phyloP scores from a whole-genome alignment of 371 early-diverging fungal genomes.

The Mucor ambiguus region DNA sequence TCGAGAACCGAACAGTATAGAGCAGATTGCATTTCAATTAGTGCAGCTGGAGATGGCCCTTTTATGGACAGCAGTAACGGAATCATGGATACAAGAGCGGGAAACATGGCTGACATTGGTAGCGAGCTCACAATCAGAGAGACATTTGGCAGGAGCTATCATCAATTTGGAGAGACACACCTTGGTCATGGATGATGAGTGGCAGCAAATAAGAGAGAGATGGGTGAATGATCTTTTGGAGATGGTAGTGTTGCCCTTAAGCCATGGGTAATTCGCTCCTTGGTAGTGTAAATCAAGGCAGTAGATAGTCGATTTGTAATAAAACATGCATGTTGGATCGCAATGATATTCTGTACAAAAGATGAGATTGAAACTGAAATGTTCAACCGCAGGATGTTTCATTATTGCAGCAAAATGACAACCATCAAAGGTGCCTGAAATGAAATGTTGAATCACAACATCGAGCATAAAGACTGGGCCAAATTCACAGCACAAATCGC shows the following conservation, averaged over 20 bases:
- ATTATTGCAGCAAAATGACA: too few species aligned
- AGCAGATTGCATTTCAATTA: constrained; percentile 48
- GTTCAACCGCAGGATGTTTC: too few species aligned
- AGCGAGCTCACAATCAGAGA: constrained; percentile 43
- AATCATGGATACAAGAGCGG: constrained; percentile 51
- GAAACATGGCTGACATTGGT: constrained; percentile 54
- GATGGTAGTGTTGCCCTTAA: constrained; percentile 46
- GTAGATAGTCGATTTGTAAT: too few species aligned
- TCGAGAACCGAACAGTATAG: constrained; percentile 40
- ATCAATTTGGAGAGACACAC: constrained; percentile 52
- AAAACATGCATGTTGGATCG: too few species aligned
- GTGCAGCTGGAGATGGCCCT: constrained; percentile 54
- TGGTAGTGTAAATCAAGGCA: too few species aligned
- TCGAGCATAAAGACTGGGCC: too few species aligned
- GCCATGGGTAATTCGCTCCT: constrained; percentile 26
- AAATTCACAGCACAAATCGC: too few species aligned
- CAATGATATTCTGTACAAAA: too few species aligned
- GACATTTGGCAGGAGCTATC: constrained; percentile 51
- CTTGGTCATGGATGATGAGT: constrained; percentile 44
- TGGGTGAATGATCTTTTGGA: constrained; percentile 51
- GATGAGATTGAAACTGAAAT: too few species aligned
- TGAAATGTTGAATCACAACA: too few species aligned
- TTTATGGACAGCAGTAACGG: constrained; percentile 51
- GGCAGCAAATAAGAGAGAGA: constrained; percentile 35
- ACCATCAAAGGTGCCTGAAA: too few species aligned